Percentiles rank a stretch among this genome's conserved stretches.
phyloP scores from a whole-genome alignment of 257 asterid species.

The Solanum etuberosum region DNA sequence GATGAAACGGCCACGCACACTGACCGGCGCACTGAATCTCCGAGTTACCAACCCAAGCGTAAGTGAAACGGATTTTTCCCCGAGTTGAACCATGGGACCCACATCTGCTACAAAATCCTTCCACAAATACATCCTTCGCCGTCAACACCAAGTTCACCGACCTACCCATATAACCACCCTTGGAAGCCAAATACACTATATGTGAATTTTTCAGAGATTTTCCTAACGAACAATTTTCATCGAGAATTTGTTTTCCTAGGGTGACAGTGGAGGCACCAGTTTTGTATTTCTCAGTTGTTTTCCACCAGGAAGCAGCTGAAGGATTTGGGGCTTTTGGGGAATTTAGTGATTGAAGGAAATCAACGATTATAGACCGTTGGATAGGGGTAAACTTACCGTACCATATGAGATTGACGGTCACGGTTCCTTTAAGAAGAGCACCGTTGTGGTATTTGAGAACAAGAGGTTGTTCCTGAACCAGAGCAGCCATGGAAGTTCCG shows the following conservation, averaged over 20 bases:
- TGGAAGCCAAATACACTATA: constrained; percentile 41
- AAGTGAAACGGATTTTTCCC: constrained; percentile 39
- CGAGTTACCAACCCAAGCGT: constrained; percentile 83
- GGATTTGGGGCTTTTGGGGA: constrained; percentile 15
- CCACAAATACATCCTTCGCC: constrained; percentile 53
- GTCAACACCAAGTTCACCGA: constrained; percentile 61
- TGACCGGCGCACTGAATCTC: constrained; percentile 60
- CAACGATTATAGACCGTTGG: constrained; percentile 49
- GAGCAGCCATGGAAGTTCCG: constrained; percentile 24
- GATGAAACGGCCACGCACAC: constrained; percentile 91
- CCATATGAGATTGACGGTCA: constrained; percentile 51
- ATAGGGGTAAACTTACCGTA: constrained; percentile 49
- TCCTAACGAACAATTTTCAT: constrained; percentile 42
- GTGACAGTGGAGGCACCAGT: constrained; percentile 31
- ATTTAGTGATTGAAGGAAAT: constrained; percentile 44
- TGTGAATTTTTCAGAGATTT: constrained; percentile 38
- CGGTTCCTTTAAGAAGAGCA: constrained; percentile 36
- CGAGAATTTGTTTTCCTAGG: constrained; percentile 46
- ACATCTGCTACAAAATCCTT: constrained; percentile 64
- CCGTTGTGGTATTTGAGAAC: constrained; percentile 53
- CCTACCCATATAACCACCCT: constrained; percentile 35
- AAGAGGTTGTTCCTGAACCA: constrained; percentile 45
- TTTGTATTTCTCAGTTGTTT: constrained; percentile 26
- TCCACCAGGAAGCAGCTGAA: constrained; percentile 52
- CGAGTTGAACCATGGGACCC: constrained; percentile 62